Evolutionary conservation across 2,329 filamentous ascomycete species (phyloP).

Genomic region (Hypoxylon sp.): DNA sequence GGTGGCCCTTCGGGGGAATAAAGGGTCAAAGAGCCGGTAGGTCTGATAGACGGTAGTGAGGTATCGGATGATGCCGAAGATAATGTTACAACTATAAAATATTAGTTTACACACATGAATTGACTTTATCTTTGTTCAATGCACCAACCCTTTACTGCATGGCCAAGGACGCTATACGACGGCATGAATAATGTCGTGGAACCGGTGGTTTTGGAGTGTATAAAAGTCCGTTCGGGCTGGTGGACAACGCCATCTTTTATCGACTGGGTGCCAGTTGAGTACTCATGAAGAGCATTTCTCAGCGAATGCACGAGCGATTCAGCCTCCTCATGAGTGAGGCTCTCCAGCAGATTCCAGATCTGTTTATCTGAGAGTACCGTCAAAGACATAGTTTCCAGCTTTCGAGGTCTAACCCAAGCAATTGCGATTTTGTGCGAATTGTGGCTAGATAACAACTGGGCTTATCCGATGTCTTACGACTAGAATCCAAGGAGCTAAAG

Average conservation of each 20-base stretch:
- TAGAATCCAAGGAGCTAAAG: background rate
- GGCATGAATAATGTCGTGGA: conserved; percentile 79
- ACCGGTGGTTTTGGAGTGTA: conserved; percentile 57
- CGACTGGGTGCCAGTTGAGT: conserved; percentile 63
- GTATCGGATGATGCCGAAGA: conserved; percentile 52
- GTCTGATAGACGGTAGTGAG: conserved; percentile 51
- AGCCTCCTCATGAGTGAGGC: conserved; percentile 61
- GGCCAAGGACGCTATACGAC: conserved; percentile 67
- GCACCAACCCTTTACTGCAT: conserved; percentile 71
- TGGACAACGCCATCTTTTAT: conserved; percentile 57
- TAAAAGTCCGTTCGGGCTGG: conserved; percentile 62
- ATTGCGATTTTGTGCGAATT: too few species aligned
- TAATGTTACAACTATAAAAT: conserved; percentile 69
- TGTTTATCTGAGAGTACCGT: conserved; percentile 66
- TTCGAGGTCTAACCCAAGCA: too few species aligned
- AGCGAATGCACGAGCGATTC: conserved; percentile 60
- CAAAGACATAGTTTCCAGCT: conserved; percentile 58
- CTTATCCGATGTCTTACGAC: background rate
- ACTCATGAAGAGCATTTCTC: conserved; percentile 65
- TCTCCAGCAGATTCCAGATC: conserved; percentile 63
- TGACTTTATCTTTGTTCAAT: too few species aligned
- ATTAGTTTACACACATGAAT: too few species aligned
- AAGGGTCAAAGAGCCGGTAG: conserved; percentile 74
- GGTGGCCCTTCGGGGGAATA: conserved; percentile 70
- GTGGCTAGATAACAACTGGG: conserved; percentile 12